A percentile compares a stretch with the other conserved stretches of the same genome.
These are phyloP conservation scores for Friedmanniomyces simplex DNA, from an alignment of 495 filamentous ascomycete species.

Conservation along the genomic window DNA sequence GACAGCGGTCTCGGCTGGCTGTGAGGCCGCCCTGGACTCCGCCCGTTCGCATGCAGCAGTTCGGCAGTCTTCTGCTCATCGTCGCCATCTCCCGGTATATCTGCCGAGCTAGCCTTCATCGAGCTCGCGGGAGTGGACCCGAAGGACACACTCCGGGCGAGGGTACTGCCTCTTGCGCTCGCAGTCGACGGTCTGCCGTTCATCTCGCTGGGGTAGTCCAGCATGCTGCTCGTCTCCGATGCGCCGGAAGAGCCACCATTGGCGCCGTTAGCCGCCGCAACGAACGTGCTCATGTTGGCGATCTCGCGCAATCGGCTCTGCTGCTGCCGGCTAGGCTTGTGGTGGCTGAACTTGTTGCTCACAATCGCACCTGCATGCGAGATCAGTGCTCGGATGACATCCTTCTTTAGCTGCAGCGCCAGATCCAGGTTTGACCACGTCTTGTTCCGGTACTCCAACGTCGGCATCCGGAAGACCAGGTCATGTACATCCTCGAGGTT, in stretches of 20 bases:
- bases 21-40: neutral
- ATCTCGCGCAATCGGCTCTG: constrained; percentile 72
- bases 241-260: constrained; percentile 1
- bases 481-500: constrained; percentile 95
- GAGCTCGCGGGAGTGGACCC: constrained; percentile 6
- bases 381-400: constrained; percentile 86
- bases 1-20: neutral
- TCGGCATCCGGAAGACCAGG: constrained; percentile 91
- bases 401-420: constrained; percentile 80
- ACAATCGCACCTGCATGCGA: constrained; percentile 94
- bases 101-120: neutral
- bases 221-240: constrained; percentile 10
- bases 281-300: constrained; percentile 38
- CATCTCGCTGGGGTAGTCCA: constrained; percentile 2
- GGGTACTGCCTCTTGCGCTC: constrained; percentile 16
- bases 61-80: constrained; percentile 4
- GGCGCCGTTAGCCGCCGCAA: neutral
- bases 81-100: neutral
- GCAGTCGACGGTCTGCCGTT: constrained; percentile 15
- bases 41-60: neutral
- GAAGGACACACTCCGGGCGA: constrained; percentile 6
- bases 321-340: constrained; percentile 35
- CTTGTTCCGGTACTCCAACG: constrained; percentile 93
- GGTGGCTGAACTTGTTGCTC: constrained; percentile 89
- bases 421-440: constrained; percentile 98